Conservation (phyloP, 345 rosid species). For the Angophora floribunda region DNA sequence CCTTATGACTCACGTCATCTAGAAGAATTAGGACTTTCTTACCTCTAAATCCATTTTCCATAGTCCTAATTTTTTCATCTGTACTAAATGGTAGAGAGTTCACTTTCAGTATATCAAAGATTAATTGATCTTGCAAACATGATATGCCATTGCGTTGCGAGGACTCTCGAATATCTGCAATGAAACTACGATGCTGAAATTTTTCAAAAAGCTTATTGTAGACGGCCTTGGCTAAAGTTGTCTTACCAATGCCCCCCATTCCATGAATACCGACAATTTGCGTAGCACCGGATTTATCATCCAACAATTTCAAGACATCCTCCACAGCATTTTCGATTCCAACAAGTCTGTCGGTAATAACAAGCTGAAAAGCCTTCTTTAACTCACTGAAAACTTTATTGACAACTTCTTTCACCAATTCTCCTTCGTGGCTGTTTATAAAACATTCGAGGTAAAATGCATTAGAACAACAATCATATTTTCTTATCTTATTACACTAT, state of each 20-base stretch:
- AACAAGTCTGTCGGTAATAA: background rate
- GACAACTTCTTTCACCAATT: background rate
- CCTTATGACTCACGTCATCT: background rate
- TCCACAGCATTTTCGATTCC: background rate
- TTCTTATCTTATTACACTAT: background rate
- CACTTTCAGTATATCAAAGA: background rate
- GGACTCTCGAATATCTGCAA: background rate
- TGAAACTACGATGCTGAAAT: background rate
- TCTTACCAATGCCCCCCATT: background rate
- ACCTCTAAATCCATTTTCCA: background rate
- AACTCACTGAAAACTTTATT: background rate
- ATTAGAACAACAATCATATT: background rate
- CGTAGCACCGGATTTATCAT: background rate
- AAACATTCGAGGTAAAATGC: background rate
- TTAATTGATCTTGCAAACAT: background rate
- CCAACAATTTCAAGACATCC: background rate
- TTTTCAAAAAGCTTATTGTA: background rate
- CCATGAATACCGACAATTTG: background rate
- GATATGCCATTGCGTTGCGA: background rate
- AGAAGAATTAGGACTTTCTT: background rate
- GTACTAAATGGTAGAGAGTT: too few relatives aligned
- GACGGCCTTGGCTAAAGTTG: background rate
- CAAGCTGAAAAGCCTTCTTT: background rate
- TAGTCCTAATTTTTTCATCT: background rate
- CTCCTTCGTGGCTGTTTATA: background rate